phyloP scores from a whole-genome alignment of 805 yeast genomes.

The Isabelozyma rhagii region DNA sequence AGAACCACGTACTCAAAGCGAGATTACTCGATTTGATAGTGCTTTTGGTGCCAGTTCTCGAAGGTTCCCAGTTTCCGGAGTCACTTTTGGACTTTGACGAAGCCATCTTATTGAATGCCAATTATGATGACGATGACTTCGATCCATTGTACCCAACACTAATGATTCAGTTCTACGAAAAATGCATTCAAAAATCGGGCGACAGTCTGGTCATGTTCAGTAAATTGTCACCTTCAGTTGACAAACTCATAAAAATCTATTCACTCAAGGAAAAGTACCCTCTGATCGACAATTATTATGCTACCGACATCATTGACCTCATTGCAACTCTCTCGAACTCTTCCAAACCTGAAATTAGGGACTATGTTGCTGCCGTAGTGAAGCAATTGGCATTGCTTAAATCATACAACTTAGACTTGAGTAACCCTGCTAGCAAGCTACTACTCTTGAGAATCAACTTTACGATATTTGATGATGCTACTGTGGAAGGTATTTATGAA shows the following conservation, averaged over 20 bases:
- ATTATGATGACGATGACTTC: constrained; percentile 6
- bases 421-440: constrained; percentile 14
- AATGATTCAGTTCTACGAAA: constrained; percentile 21
- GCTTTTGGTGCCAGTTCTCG: constrained; percentile 10
- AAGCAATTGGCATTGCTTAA: constrained; percentile 11
- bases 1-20: constrained; percentile 13
- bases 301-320: constrained; percentile 17
- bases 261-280: not conserved
- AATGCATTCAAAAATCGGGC: constrained; percentile 7
- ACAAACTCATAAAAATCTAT: constrained; percentile 5
- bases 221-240: not conserved
- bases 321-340: constrained; percentile 17
- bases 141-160: constrained; percentile 25
- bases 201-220: not conserved
- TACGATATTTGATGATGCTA: constrained; percentile 7
- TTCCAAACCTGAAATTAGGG: not conserved
- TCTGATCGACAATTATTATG: not conserved
- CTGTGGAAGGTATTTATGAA: constrained; percentile 7
- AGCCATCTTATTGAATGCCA: not conserved
- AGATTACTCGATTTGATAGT: constrained; percentile 16
- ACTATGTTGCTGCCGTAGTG: constrained; percentile 6
- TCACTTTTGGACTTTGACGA: not conserved
- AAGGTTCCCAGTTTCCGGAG: constrained; percentile 1
- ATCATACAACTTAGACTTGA: constrained; percentile 15
- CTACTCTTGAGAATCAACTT: constrained; percentile 18